Evolutionary conservation across 176 grass and related monocot species (phyloP), one percentile per base, ranked within the genome.

Genomic region (Secale cereale): DNA sequence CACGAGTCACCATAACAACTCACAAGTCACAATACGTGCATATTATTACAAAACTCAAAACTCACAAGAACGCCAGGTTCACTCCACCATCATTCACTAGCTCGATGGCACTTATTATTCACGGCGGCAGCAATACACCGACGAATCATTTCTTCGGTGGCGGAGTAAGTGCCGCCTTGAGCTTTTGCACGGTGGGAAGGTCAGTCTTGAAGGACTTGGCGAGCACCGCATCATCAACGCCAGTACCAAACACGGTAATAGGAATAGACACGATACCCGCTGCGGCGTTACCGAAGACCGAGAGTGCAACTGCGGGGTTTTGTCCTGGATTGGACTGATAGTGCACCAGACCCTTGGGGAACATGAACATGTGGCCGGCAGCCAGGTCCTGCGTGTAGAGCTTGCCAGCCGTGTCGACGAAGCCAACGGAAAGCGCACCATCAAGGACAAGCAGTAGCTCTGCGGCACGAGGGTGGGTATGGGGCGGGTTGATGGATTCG

Each of bases 341-440:
- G 77, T 89, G 87, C 60, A 85, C 82, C 45, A 89, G 59, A 1
- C 87, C 87, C 62, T 81, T 89, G 46, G 87, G 87, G 78, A 89
- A 89, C 0, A 89, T 77, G 82, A 89, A 89, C 82, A 76, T 28
- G 87, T 85, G 82, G 22, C 87, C 87, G 33, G 22, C 6, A 8
- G 46, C 12, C 19, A 90, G 88, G 70, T 64, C 25, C 40, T 61
- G 39, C 27, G 70, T 78, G 83, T 86, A 41, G 39, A 90, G 48
- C 45, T 66, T 78, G 78, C 84, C 73, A 50, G 76, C 46, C 33
- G 5, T 74, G 83, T 86, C 88, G 30, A 90, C 20, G 27, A 86
- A 59, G 1, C 56, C 83, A 23, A 73, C 70, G 19, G 82, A 89
- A 87, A 73, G 70, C 2, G 70, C 39, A 6, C 70, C 70, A 5